Conservation (phyloP, 495 filamentous ascomycete genomes). For the Penicillium ochrochloron region DNA sequence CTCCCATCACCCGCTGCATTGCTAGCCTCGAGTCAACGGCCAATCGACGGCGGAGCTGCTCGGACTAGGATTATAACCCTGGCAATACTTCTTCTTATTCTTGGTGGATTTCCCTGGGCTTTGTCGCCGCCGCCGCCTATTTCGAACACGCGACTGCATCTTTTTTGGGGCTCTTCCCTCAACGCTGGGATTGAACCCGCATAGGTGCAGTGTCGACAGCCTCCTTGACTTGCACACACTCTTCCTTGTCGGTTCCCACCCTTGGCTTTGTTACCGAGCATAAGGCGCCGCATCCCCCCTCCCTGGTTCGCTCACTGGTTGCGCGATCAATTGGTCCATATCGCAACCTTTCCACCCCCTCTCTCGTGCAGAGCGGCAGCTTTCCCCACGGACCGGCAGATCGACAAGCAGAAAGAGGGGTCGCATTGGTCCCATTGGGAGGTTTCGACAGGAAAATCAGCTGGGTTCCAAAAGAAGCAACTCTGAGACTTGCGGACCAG, state of each 20-base stretch:
- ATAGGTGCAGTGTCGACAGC: conserved; percentile 25
- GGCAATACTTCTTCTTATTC: conserved; percentile 25
- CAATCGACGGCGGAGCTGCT: conserved; percentile 27
- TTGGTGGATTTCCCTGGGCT: conserved; percentile 7
- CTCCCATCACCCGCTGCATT: conserved; percentile 34
- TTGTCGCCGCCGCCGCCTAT: conserved; percentile 23
- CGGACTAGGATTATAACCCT: conserved; percentile 22
- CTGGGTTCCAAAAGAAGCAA: conserved; percentile 30
- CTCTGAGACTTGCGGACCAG: conserved; percentile 19
- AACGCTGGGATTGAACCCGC: conserved; percentile 25
- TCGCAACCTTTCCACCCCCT: conserved; percentile 36
- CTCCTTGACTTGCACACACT: conserved; percentile 24
- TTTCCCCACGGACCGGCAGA: conserved; percentile 48
- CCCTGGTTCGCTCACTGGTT: conserved; percentile 29
- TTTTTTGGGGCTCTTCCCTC: conserved; percentile 33
- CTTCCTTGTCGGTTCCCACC: conserved; percentile 17
- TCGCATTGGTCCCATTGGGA: conserved; percentile 33
- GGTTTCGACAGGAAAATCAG: conserved; percentile 24
- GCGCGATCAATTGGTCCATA: conserved; percentile 43
- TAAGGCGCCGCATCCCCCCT: conserved; percentile 21
- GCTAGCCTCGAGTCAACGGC: conserved; percentile 27
- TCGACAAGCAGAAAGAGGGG: conserved; percentile 42
- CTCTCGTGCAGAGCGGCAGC: conserved; percentile 40
- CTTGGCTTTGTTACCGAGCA: conserved; percentile 17
- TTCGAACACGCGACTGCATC: conserved; percentile 31